Evolutionary conservation across 106 monocot species (phyloP), one percentile per base, ranked within the genome.

Genomic region (Phalaenopsis equestris): DNA sequence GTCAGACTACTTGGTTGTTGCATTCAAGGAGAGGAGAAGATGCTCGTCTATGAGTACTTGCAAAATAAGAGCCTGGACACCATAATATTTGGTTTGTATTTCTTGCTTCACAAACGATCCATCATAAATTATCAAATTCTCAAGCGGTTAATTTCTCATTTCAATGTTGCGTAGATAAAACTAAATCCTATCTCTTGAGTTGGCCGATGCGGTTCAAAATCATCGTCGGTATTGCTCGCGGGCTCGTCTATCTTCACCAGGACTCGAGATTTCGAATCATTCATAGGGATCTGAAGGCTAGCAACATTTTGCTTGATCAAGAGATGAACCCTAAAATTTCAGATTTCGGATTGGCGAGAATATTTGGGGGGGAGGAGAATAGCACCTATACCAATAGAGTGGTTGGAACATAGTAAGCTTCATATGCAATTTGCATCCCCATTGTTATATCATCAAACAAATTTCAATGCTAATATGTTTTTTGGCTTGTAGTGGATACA

Each of bases 21-120:
- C 75, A 82, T 85, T 79, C 77, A 89, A 41, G 87, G 81, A 75
- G 87, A 89, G 21, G 91, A 92, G 55, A 92, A 82, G 80, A 83
- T 92, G 12, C 41, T 92, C 17, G 70, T 89, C 14, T 89, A 92
- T 56, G 91, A 92, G 30, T 92, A 89, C 82, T 80, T 92, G 85
- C 85, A 83, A 2, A 92, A 89, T 55, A 80, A 77, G 64, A 92
- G 91, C 81, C 75, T 92, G 56, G 91, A 92, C 75, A 55, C 76
- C 18, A 83, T 87, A 23, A 74, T 89, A 52, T 92, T 92, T 73
- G 83, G 91, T 92, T 3, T 70, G 6, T 42, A 23, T 42, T 30
- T 21, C 3, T 72, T 30, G 30, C 30, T 30, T 30, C 30, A 4
- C 5, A 10, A 2, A 8, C 38, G 11, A 14, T 41, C 15, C 39